Base-by-base conservation (phyloP, 106 monocot species). In the Agapanthus africanus region DNA sequence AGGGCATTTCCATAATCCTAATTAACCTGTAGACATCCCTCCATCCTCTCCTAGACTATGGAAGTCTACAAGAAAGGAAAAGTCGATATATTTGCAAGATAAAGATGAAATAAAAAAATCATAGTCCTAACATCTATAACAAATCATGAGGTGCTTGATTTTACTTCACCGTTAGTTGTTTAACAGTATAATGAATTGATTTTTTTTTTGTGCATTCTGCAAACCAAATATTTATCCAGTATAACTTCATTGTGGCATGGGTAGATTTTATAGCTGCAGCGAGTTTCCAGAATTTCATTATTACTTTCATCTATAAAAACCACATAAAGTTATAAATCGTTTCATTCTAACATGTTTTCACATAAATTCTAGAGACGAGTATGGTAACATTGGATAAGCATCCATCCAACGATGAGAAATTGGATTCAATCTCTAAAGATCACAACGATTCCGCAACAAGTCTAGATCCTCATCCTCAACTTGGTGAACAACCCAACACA, bases 341-440 rank as follows among this genome's bases (percentile, higher is more conserved):
- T 57, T 57, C 56, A 31, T 52, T 57, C 56, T 57, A 57, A 57
- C n/a, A n/a, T 18, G n/a, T n/a, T n/a, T 63, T 63, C 63, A 19
- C 37, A 15, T 19, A n/a, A 65, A 39, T 39, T 39, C 39, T 26
- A 65, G 64, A 37, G n/a, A 11, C 40, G 64, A 65, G 2, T 26
- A 25, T 21, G 7, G 63, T 37, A 37, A 65, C 39, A 65, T 65
- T 40, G 26, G 64, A 65, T 7, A 40, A 65, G 22, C 10, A 9
- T 13, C 40, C 64, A 39, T 25, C 37, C 39, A 26, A 25, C 40
- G 39, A 22, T 36, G 36, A 36, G n/a, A 62, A 62, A 35, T 35
- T 36, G 61, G 56, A 57, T 31, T 57, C 56, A 2, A 28, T 7
- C 4, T 62, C 33, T 34, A 36, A 21, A 36, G 61, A 36, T 40